These are phyloP conservation scores for Penicillium antarcticum DNA, from an alignment of 495 filamentous ascomycete species.

Conservation along the genomic window DNA sequence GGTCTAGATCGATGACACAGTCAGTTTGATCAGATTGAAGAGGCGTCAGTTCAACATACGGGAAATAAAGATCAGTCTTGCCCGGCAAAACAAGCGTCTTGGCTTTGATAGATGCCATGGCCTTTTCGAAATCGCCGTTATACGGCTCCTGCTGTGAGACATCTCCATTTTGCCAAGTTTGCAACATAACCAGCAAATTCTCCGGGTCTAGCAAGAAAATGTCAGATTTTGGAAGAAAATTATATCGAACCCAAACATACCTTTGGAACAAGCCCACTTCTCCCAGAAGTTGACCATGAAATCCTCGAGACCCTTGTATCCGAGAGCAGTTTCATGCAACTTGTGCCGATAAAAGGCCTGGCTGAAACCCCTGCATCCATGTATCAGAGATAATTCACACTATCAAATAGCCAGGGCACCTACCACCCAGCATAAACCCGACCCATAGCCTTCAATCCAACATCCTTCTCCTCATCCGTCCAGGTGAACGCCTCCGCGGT, in stretches of 20 bases:
- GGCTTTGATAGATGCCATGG: constrained; percentile 65
- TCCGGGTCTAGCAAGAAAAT: constrained; percentile 51
- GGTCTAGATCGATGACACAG: constrained; percentile 33
- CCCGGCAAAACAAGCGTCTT: constrained; percentile 61
- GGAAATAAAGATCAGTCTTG: constrained; percentile 73
- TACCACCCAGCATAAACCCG: constrained; percentile 72
- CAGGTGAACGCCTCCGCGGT: constrained; percentile 45
- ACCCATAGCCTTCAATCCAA: constrained; percentile 66
- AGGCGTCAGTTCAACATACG: constrained; percentile 36
- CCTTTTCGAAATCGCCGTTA: constrained; percentile 60
- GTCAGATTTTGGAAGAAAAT: constrained; percentile 4
- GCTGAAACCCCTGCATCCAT: constrained; percentile 54
- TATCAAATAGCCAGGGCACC: neutral
- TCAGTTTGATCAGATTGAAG: constrained; percentile 6
- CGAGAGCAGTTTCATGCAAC: constrained; percentile 56
- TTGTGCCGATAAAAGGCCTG: constrained; percentile 69
- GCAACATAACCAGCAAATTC: constrained; percentile 62
- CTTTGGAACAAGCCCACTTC: constrained; percentile 63
- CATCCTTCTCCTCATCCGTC: constrained; percentile 52
- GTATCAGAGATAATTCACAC: neutral
- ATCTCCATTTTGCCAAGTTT: constrained; percentile 74
- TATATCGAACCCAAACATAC: constrained; percentile 21
- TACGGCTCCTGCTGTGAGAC: constrained; percentile 61
- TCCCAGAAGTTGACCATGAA: constrained; percentile 75
- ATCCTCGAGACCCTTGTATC: constrained; percentile 61